These are phyloP conservation scores for Rhodotorula sp. DNA, from an alignment of 1,284 basidiomycete species.

Conservation along the genomic window DNA sequence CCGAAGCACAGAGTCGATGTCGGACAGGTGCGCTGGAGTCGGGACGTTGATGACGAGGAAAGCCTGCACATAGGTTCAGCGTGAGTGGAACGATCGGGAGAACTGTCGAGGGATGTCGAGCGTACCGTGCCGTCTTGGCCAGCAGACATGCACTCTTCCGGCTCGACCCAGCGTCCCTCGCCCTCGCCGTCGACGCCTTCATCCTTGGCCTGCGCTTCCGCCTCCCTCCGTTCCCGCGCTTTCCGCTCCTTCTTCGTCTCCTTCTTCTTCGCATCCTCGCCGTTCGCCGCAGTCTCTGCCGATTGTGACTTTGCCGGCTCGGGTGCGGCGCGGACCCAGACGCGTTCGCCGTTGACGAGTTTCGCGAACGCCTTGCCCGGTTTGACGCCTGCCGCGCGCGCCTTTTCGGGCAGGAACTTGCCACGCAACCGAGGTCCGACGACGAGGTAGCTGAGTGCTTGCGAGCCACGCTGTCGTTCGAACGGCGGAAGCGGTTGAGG, in stretches of 20 bases:
- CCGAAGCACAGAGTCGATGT: not conserved
- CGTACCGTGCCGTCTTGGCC: slow-evolving; percentile 26
- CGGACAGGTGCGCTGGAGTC: slow-evolving; percentile 12
- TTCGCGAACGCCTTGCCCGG: slow-evolving; percentile 57
- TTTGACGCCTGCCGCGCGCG: slow-evolving; percentile 65
- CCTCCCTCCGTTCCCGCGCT: slow-evolving; percentile 15
- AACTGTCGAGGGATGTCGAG: not conserved
- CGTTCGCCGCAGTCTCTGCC: not conserved
- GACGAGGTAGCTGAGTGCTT: slow-evolving; percentile 61
- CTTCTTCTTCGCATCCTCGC: not conserved
- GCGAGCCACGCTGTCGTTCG: slow-evolving; percentile 21
- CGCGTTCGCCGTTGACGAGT: slow-evolving; percentile 52
- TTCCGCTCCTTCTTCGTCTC: slow-evolving; percentile 14
- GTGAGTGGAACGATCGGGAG: too few species aligned
- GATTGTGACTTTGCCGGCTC: too few species aligned
- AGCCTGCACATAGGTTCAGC: slow-evolving; percentile 8
- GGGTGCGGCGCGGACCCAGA: slow-evolving; percentile 40
- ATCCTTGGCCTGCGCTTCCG: not conserved
- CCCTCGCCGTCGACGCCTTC: slow-evolving; percentile 21
- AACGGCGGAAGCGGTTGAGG: slow-evolving; percentile 26
- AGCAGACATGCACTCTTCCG: slow-evolving; percentile 30
- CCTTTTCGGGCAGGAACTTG: slow-evolving; percentile 75
- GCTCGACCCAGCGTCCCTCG: slow-evolving; percentile 37
- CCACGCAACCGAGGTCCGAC: slow-evolving; percentile 76
- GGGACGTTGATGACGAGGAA: slow-evolving; percentile 40